phyloP scores from a whole-genome alignment of 1,284 basidiomycete species.

The Fomitopsis palustris region DNA sequence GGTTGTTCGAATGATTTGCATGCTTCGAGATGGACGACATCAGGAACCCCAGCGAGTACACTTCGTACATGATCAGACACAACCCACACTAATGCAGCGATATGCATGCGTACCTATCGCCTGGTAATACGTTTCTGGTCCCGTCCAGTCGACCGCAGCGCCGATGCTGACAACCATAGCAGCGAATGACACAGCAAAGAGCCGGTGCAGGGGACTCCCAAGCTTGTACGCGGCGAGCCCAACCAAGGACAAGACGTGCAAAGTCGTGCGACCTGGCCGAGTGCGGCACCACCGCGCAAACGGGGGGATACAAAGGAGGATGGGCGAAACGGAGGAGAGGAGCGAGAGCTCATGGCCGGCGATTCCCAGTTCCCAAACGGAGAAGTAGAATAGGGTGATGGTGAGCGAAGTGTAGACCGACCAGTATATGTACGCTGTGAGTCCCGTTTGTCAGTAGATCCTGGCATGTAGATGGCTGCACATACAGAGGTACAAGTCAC shows the following conservation, averaged over 20 bases:
- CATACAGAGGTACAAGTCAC: conserved; percentile 32
- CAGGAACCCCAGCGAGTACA: conserved; percentile 65
- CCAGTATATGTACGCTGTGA: conserved; percentile 82
- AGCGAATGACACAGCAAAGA: conserved; percentile 56
- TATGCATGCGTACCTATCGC: conserved; percentile 51
- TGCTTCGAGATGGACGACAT: conserved; percentile 74
- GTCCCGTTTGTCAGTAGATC: neutral
- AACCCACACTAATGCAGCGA: neutral
- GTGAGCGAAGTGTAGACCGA: conserved; percentile 82
- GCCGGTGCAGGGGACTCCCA: conserved; percentile 50
- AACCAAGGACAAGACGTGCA: conserved; percentile 48
- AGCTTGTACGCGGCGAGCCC: conserved; percentile 64
- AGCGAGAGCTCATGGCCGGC: conserved; percentile 77
- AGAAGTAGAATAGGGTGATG: conserved; percentile 89
- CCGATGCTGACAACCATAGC: conserved; percentile 49
- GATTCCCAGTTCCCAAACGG: conserved; percentile 83
- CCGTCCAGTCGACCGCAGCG: conserved; percentile 55
- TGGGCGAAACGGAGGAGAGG: conserved; percentile 65
- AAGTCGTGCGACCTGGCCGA: conserved; percentile 42
- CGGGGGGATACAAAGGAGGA: conserved; percentile 47
- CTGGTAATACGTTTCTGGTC: conserved; percentile 40
- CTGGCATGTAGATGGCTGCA: conserved; percentile 9
- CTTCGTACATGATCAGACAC: conserved; percentile 33
- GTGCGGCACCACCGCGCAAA: conserved; percentile 45
- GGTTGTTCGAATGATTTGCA: conserved; percentile 79